Conservation (phyloP, 2,329 filamentous ascomycete genomes). For the Cladosporium sp. region DNA sequence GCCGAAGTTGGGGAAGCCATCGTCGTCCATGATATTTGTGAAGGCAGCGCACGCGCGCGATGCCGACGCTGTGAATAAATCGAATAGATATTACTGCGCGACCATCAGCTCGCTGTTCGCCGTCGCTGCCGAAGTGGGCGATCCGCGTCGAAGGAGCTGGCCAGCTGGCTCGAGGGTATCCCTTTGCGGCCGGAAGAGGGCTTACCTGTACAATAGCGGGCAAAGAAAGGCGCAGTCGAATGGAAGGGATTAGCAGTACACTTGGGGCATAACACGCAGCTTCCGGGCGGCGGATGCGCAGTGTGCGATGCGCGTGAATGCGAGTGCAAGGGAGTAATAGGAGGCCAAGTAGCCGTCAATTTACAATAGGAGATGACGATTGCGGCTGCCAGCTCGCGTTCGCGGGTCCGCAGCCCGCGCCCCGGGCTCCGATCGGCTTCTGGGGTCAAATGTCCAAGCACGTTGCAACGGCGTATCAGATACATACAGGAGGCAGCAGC, state of each 20-base stretch:
- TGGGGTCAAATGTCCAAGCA: neutral
- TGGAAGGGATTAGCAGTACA: conserved; percentile 5
- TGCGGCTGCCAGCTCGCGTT: neutral
- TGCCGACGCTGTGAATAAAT: neutral
- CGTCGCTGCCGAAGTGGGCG: neutral
- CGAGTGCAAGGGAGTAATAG: neutral
- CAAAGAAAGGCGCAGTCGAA: neutral
- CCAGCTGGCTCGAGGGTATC: conserved; percentile 7
- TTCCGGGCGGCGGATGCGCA: neutral
- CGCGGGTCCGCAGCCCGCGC: too few species aligned
- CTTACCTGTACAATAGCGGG: conserved; percentile 8
- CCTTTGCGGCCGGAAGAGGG: neutral
- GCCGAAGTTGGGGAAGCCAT: conserved; percentile 35
- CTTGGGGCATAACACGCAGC: conserved; percentile 1
- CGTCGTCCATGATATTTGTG: conserved; percentile 20
- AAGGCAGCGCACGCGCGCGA: neutral
- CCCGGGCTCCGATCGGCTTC: too few species aligned
- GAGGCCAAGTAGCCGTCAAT: neutral
- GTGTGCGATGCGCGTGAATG: neutral
- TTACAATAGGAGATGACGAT: neutral
- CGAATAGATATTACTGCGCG: conserved; percentile 3
- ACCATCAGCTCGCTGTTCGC: conserved; percentile 1
- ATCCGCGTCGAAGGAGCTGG: neutral
- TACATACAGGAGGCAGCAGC: conserved; percentile 3
- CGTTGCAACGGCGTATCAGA: conserved; percentile 1